phyloP scores from a whole-genome alignment of 192 early-diverging fungal species.

The Phlyctochytrium planicorne region DNA sequence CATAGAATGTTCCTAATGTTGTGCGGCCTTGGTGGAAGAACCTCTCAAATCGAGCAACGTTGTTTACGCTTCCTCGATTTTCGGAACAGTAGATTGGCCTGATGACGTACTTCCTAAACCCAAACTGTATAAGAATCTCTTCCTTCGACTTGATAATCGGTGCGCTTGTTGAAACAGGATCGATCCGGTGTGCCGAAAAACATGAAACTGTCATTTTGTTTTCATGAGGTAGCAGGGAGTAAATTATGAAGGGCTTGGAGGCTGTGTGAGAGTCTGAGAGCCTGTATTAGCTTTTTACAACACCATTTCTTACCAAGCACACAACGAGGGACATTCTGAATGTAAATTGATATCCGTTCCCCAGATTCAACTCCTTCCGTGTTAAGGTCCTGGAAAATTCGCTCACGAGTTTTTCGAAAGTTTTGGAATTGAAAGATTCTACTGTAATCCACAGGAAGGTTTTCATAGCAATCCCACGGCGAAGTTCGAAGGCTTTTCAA shows the following conservation, averaged over 20 bases:
- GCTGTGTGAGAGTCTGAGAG: slow-evolving; percentile 1
- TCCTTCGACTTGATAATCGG: slow-evolving; percentile 89
- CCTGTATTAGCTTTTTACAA: background rate
- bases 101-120: slow-evolving; percentile 85
- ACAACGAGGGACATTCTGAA: slow-evolving; percentile 11
- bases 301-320: slow-evolving; percentile 10
- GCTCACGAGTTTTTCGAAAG: slow-evolving; percentile 75
- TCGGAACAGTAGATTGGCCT: slow-evolving; percentile 89
- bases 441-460: slow-evolving; percentile 92
- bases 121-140: slow-evolving; percentile 79
- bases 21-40: slow-evolving; percentile 77
- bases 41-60: slow-evolving; percentile 93
- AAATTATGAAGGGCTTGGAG: slow-evolving; percentile 49
- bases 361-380: slow-evolving; percentile 61
- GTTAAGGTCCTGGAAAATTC: slow-evolving; percentile 58
- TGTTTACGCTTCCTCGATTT: slow-evolving; percentile 78
- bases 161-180: slow-evolving; percentile 31
- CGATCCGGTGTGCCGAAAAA: slow-evolving; percentile 68
- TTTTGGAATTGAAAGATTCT: slow-evolving; percentile 97
- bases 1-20: slow-evolving; percentile 84
- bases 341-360: slow-evolving; percentile 46
- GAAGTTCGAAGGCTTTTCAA: slow-evolving; percentile 92
- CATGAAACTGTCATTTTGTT: slow-evolving; percentile 91
- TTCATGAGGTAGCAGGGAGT: slow-evolving; percentile 84
- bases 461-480: slow-evolving; percentile 98